A percentile compares a stretch with the other conserved stretches of the same genome.
Conservation (phyloP, 169 alveolate genomes). For the Eimeria falciformis region DNA sequence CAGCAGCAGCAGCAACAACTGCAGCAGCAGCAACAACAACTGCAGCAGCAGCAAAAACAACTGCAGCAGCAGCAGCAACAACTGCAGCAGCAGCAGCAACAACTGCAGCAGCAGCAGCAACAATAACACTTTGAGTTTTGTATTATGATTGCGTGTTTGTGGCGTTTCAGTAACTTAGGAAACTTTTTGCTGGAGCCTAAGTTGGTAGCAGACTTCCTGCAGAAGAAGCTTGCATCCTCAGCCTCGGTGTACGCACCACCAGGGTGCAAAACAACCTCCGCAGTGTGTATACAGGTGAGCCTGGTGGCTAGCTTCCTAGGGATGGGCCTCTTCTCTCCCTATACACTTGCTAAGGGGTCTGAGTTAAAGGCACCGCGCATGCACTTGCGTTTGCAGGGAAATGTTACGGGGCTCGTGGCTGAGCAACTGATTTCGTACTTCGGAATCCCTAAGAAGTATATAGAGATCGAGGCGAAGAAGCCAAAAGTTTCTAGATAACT, state of each 20-base stretch:
- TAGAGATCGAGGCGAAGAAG: slow-evolving; percentile 43
- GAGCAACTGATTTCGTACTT: slow-evolving; percentile 51
- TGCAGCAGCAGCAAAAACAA: neutral
- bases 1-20: neutral
- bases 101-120: neutral
- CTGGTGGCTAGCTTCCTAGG: neutral
- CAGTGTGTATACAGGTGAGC: slow-evolving; percentile 68
- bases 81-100: neutral
- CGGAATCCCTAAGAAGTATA: slow-evolving; percentile 13
- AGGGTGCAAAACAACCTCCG: slow-evolving; percentile 31
- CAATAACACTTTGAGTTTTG: neutral
- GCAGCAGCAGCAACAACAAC: neutral
- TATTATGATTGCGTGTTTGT: neutral
- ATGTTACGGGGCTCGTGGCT: slow-evolving; percentile 55
- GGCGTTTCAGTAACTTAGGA: slow-evolving; percentile 8
- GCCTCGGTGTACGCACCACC: slow-evolving; percentile 66
- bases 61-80: neutral
- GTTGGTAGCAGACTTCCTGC: slow-evolving; percentile 68
- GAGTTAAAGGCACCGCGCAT: neutral
- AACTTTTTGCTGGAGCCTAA: slow-evolving; percentile 53
- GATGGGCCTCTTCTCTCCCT: neutral
- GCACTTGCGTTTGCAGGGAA: slow-evolving; percentile 50
- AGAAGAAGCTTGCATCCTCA: slow-evolving; percentile 61
- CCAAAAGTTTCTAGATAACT: slow-evolving; percentile 14
- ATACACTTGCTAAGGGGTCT: neutral